These are phyloP conservation scores for Cairneyella variabilis DNA, from an alignment of 495 filamentous ascomycete genomes.

Conservation along the genomic window DNA sequence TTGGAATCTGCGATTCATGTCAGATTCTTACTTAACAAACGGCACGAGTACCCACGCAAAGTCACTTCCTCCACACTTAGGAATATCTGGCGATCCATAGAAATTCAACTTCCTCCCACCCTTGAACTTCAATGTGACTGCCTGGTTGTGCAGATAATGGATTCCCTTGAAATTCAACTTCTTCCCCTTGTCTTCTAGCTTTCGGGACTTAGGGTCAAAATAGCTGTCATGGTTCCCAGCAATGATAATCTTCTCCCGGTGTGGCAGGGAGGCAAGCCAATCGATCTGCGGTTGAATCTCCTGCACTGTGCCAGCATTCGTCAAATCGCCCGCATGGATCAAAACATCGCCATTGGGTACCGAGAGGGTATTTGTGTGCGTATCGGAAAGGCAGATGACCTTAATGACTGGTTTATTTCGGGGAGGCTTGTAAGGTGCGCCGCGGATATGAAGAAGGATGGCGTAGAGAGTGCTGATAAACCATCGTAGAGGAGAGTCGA, in stretches of 20 bases:
- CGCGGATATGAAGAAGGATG: constrained; percentile 59
- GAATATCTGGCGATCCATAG: constrained; percentile 50
- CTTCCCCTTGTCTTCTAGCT: constrained; percentile 33
- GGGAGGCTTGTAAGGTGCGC: constrained; percentile 51
- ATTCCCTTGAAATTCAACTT: constrained; percentile 42
- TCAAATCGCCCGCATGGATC: constrained; percentile 86
- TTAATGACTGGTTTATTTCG: constrained; percentile 53
- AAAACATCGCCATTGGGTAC: constrained; percentile 79
- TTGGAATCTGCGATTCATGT: constrained; percentile 39
- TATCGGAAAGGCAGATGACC: constrained; percentile 88
- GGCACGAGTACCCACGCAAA: constrained; percentile 46
- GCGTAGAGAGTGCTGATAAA: constrained; percentile 51
- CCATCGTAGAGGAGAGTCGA: constrained; percentile 43
- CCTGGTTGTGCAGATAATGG: constrained; percentile 47
- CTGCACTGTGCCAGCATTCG: constrained; percentile 62
- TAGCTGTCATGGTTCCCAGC: constrained; percentile 88
- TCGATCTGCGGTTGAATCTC: constrained; percentile 75
- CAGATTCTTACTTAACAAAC: constrained; percentile 1
- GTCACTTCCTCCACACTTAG: constrained; percentile 44
- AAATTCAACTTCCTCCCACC: constrained; percentile 49
- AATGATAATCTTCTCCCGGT: constrained; percentile 77
- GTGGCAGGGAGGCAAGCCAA: constrained; percentile 71
- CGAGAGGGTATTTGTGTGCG: constrained; percentile 57
- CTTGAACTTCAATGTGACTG: constrained; percentile 41
- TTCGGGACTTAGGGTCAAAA: constrained; percentile 56